A percentile compares a stretch with the other conserved stretches of the same genome.
These are phyloP conservation scores for Leishmania major DNA, from an alignment of 208 protist species.

Conservation along the genomic window DNA sequence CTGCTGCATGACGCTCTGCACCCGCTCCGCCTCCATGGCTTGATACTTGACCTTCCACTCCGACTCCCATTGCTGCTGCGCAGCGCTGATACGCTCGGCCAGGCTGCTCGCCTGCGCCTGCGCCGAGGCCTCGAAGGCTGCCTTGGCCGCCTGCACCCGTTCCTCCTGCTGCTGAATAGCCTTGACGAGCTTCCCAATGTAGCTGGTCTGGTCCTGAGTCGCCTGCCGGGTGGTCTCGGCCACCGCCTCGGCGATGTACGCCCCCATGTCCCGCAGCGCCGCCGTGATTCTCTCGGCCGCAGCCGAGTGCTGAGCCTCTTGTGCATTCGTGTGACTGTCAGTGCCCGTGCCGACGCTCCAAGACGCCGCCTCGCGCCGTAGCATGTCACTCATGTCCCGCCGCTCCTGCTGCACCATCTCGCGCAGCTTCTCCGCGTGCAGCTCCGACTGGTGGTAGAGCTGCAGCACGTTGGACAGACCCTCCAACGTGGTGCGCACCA, in stretches of 20 bases:
- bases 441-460: slow-evolving; percentile 47
- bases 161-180: slow-evolving; percentile 64
- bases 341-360: slow-evolving; percentile 19
- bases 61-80: slow-evolving; percentile 62
- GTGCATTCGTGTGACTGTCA: slow-evolving; percentile 1
- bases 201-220: slow-evolving; percentile 44
- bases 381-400: slow-evolving; percentile 57
- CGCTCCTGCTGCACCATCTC: slow-evolving; percentile 53
- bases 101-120: slow-evolving; percentile 50
- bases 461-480: slow-evolving; percentile 41
- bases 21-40: slow-evolving; percentile 44
- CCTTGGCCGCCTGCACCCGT: slow-evolving; percentile 46
- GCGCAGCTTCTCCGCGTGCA: slow-evolving; percentile 53
- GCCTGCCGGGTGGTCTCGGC: slow-evolving; percentile 34
- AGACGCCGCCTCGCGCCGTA: slow-evolving; percentile 42
- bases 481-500: slow-evolving; percentile 50
- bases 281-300: slow-evolving; percentile 28
- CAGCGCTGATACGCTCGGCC: slow-evolving; percentile 53
- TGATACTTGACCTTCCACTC: slow-evolving; percentile 56
- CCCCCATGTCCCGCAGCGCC: slow-evolving; percentile 43
- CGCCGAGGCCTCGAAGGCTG: slow-evolving; percentile 54
- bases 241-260: slow-evolving; percentile 51
- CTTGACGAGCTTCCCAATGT: slow-evolving; percentile 50
- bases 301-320: slow-evolving; percentile 22
- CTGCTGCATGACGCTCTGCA: slow-evolving; percentile 45